Evolutionary conservation across 208 protist genomes (phyloP).

Genomic region (Wallacemonas sp.): DNA sequence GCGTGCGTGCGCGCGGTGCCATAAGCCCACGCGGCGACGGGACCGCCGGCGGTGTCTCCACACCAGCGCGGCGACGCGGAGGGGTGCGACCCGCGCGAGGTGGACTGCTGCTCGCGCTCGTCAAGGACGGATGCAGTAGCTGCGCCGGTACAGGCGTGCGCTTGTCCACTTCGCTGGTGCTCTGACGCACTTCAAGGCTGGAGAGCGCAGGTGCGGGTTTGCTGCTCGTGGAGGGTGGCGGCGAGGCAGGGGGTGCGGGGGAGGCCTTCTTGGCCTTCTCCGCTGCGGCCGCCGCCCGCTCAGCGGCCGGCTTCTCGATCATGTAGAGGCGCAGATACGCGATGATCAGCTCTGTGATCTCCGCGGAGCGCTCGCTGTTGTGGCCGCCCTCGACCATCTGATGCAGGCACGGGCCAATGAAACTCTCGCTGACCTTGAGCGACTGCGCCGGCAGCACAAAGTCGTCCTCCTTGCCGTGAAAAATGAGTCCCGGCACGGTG

Average conservation of each 20-base stretch:
- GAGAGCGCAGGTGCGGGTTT: neutral
- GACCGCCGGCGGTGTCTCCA: conserved; percentile 10
- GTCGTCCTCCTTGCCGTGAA: conserved; percentile 90
- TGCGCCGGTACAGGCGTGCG: neutral
- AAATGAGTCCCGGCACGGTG: conserved; percentile 86
- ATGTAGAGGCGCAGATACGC: conserved; percentile 86
- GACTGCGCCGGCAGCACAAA: conserved; percentile 91
- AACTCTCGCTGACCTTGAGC: conserved; percentile 56
- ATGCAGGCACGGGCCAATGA: conserved; percentile 66
- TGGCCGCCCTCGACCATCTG: conserved; percentile 88
- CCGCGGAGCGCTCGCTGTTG: conserved; percentile 87
- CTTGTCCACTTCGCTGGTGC: neutral
- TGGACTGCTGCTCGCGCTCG: neutral
- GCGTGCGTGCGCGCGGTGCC: neutral
- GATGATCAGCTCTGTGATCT: conserved; percentile 74
- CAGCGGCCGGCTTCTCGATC: conserved; percentile 60
- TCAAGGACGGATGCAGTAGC: neutral
- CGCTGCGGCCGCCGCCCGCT: conserved; percentile 3
- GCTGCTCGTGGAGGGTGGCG: neutral
- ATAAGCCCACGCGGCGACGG: neutral
- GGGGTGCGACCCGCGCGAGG: neutral
- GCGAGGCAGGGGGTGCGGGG: neutral
- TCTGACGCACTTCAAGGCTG: neutral
- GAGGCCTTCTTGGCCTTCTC: conserved; percentile 1
- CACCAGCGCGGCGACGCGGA: neutral